Base-by-base conservation (phyloP, 371 early-diverging fungal genomes). In the Thermomucor indicae-seudaticae region DNA sequence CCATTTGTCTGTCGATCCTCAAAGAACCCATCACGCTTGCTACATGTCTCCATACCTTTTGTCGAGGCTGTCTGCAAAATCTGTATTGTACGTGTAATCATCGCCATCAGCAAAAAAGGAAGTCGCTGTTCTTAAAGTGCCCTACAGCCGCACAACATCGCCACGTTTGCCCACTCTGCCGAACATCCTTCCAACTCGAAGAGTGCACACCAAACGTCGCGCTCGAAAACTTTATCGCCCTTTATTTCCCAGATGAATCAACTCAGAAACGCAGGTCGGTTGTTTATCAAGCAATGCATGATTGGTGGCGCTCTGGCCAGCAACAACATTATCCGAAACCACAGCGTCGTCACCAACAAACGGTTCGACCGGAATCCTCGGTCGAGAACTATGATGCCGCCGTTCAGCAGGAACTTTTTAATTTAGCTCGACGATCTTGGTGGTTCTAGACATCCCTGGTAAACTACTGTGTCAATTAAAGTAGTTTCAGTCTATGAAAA, bases 1-100 rank as follows among this genome's bases (percentile, higher is more conserved):
- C 54, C 1, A 53, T 53, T 30, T 53, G 54, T 17, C 46, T 53
- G 12, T 38, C 31, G 1, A 30, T 53, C 2, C 41, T 53, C 7
- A 35, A 40, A 23, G 54, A 53, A 12, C 54, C 54, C 12, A 41
- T 53, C 12, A 53, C 54, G 4, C 27, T 53, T 10, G 29, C 41
- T 6, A 5, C 28, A 1, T 53, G 54, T 40, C 45, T 53, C 11
- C 54, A 53, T 40, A 53, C 54, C 3, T 53, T 53, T 47, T 53
- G 54, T 23, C 12, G 41, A 30, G 29, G 47, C n/a, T 53, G 54
- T 25, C 25, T 53, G 16, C 31, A 40, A 39, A 37, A 29, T 27
- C 12, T 49, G 4, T 49, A 49, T 29, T 49, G 49, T 20, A 40
- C 37, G 12, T 49, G 49, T 19, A 49, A 28, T 39, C 49, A 49